These are phyloP conservation scores for Botryobasidium botryosum DNA, from an alignment of 768 basidiomycete genomes.

Conservation along the genomic window DNA sequence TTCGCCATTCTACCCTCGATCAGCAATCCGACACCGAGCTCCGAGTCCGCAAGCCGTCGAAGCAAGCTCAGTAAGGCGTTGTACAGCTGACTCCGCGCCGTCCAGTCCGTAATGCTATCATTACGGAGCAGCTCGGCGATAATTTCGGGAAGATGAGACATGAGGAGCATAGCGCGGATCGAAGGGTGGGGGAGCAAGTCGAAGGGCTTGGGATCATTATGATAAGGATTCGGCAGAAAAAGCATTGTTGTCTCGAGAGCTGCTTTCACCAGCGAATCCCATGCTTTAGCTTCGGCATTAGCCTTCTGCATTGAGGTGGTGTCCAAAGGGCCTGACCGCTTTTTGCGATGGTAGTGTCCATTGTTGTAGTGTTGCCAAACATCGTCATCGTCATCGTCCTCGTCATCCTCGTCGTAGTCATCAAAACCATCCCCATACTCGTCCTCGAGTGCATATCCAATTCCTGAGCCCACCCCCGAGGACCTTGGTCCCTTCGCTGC, in stretches of 20 bases:
- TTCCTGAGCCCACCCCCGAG: constrained; percentile 38
- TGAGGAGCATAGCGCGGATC: constrained; percentile 25
- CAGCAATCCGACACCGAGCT: constrained; percentile 31
- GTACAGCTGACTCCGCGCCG: constrained; percentile 29
- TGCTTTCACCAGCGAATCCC: too few species aligned
- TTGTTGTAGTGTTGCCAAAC: too few species aligned
- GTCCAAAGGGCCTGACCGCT: constrained; percentile 27
- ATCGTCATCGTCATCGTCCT: too few species aligned
- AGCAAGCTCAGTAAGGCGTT: constrained; percentile 32
- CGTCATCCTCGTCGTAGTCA: too few species aligned
- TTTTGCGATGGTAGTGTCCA: constrained; percentile 14
- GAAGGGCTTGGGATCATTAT: too few species aligned
- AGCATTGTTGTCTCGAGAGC: too few species aligned
- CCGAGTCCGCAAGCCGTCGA: constrained; percentile 33
- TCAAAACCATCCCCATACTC: constrained; percentile 1
- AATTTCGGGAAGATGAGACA: constrained; percentile 32
- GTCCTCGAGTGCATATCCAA: constrained; percentile 28
- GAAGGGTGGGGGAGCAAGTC: constrained; percentile 35
- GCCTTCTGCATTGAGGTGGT: constrained; percentile 28
- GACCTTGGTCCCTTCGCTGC: constrained; percentile 12
- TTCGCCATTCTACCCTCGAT: constrained; percentile 26
- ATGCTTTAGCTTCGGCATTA: constrained; percentile 17
- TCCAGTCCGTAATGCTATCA: constrained; percentile 40
- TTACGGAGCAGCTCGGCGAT: constrained; percentile 34
- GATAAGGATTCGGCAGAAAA: too few species aligned